Evolutionary conservation across 78 protist genomes (phyloP), one percentile per base, ranked within the genome.

Genomic region (Isochrysis galbana): DNA sequence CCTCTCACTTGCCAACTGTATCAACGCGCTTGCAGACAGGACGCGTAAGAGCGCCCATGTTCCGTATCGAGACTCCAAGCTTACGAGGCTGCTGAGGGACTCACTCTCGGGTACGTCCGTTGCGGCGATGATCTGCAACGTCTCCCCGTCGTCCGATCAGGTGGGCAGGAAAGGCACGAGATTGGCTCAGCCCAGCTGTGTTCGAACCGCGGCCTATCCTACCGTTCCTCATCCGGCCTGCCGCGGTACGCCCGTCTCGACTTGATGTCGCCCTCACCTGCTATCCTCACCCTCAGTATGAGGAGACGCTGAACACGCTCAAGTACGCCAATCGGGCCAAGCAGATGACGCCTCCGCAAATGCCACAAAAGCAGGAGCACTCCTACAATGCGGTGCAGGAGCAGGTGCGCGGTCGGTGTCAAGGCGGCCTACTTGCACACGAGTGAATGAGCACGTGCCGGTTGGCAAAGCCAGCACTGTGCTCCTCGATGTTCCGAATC

Each of bases 251-350:
- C n/a, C n/a, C n/a, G n/a, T n/a, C n/a, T n/a, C n/a, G n/a, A n/a
- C n/a, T n/a, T n/a, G n/a, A n/a, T n/a, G n/a, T n/a, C n/a, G n/a
- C n/a, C n/a, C n/a, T n/a, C n/a, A n/a, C n/a, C n/a, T n/a, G n/a
- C n/a, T n/a, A n/a, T n/a, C n/a, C n/a, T n/a, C n/a, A n/a, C n/a
- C n/a, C n/a, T n/a, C n/a, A n/a, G 74, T 67, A 67, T n/a, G 74
- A 67, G 74, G 74, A 11, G 74, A 67, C 74, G 74, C 32, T 67
- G 38, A 98, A 96, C 96, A 97, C 99, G 32, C 97, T 99, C 48
- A 88, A 96, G 72, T 99, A 98, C 86, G 99, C 99, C 36, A 92
- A 95, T 42, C 94, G 99, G 25, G 97, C 97, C 25, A 96, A 94
- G 90, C 32, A 91, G 48, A 51, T 51, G 61, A 51, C 19, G 72